A percentile compares a stretch with the other conserved stretches of the same genome.
Evolutionary conservation across 768 basidiomycete genomes (phyloP).

Genomic region (Leccinum incarnatum): DNA sequence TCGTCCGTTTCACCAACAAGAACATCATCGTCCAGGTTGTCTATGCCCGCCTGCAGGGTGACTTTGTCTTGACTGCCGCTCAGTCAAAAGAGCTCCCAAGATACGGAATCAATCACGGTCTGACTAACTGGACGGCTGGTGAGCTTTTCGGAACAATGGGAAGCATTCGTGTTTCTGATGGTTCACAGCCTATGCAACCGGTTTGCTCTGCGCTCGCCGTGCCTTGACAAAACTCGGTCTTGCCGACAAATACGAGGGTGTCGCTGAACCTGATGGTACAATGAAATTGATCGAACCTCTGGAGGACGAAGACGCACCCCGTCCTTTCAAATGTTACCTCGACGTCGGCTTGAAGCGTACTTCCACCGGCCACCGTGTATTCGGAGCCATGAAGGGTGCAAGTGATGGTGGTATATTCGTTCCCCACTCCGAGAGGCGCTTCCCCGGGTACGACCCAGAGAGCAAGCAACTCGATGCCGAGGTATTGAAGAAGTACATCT

Average conservation of each 20-base stretch:
- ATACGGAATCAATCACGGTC: slow-evolving; percentile 97
- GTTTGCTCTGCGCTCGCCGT: slow-evolving; percentile 91
- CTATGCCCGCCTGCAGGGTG: slow-evolving; percentile 97
- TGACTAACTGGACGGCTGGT: slow-evolving; percentile 99
- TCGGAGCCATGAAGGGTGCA: slow-evolving; percentile 98
- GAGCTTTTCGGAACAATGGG: slow-evolving; percentile 15
- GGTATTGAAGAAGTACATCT: slow-evolving; percentile 96
- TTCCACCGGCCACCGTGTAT: slow-evolving; percentile 95
- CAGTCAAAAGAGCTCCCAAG: slow-evolving; percentile 88
- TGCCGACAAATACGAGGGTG: slow-evolving; percentile 97
- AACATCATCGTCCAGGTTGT: slow-evolving; percentile 93
- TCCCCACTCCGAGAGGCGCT: slow-evolving; percentile 96
- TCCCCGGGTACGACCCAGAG: slow-evolving; percentile 97
- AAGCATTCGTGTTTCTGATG: neutral
- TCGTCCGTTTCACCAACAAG: slow-evolving; percentile 98
- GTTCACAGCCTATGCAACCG: slow-evolving; percentile 86
- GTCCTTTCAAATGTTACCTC: slow-evolving; percentile 99
- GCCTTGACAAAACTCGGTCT: slow-evolving; percentile 94
- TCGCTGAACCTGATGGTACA: slow-evolving; percentile 86
- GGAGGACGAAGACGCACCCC: slow-evolving; percentile 89
- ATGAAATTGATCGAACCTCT: slow-evolving; percentile 79
- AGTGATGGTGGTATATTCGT: slow-evolving; percentile 97
- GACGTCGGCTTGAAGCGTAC: slow-evolving; percentile 98
- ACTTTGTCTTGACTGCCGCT: slow-evolving; percentile 88
- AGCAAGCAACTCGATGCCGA: slow-evolving; percentile 91